Base-by-base conservation (phyloP, 805 yeast genomes). In the Ogataea pignaliae region DNA sequence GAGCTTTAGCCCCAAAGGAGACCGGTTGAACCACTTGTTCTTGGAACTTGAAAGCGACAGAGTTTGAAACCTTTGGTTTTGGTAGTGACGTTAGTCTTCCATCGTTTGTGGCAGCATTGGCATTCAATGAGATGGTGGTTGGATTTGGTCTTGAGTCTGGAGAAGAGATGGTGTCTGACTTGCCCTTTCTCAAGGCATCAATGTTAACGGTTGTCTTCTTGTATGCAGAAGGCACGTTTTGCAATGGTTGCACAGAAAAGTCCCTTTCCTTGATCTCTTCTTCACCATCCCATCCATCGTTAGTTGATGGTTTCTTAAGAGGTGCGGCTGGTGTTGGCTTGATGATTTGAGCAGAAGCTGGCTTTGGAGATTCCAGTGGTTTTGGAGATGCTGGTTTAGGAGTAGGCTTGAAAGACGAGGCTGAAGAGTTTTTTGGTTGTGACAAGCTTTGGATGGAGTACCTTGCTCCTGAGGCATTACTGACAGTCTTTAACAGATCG, bases 381-480 rank as follows among this genome's bases (percentile, higher is more conserved):
- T 66, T 57, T 50, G 68, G 45, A 28, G 67, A 61, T 28, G 63
- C 56, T 10, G 76, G 72, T 45, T 68, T 70, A 29, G 76, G 71
- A 12, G 45, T 45, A 21, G 59, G 67, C 40, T 60, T 63, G 36
- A 62, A 52, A n/a, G 53, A 48, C n/a, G 63, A 40, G 2, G 54
- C 28, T 14, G 55, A 39, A 10, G 54, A 28, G n/a, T 53, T 39
- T 14, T 52, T 45, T 13, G 45, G 44, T 16, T 48, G 50, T 8
- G 59, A 36, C 37, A 65, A 45, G 32, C 58, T 48, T 57, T 80
- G 87, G 43, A 79, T 77, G 4, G 93, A 83, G 68, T 93, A 93
- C 60, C 96, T 82, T 14, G 99, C 96, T 56, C 99, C 99, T 2
- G 98, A 86, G 30, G 98, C 97, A 53, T 88, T 85, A 51, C 87